Evolutionary conservation across 306 rosid genomes (phyloP), one percentile per base, ranked within the genome.

Genomic region (Crotalaria pallida): DNA sequence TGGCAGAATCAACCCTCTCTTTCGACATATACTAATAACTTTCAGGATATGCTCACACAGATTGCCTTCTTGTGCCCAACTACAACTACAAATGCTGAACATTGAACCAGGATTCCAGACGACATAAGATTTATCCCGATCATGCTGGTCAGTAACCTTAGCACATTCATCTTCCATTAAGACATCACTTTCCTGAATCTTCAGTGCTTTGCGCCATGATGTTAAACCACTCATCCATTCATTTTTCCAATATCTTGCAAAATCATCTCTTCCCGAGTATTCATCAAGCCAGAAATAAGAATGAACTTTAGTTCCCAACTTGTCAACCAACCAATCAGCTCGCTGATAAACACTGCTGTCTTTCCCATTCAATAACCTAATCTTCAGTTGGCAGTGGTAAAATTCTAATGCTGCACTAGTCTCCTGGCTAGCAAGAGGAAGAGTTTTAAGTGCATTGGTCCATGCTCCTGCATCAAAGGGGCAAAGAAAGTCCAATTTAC

Each of bases 221-320:
- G 98, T 90, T 77, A 90, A 87, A 45, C 97, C 98, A 71, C 90
- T 88, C 56, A 69, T 71, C 97, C 97, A 87, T 81, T 93, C 97
- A 58, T 90, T 84, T 84, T 87, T 90, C 89, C 92, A 82, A 71
- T 93, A 93, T 41, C 90, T 85, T 13, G 90, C 92, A 90, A 84
- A 88, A 66, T 81, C 91, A 71, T 84, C 96, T 77, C 87, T 90
- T 69, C 74, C 97, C 0, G 92, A 77, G 86, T 82, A 93, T 84
- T 93, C 98, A 78, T 87, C 97, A 58, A 93, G 97, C 97, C 97
- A 90, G 73, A 90, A 90, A 81, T 87, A 85, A 53, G 98, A 85
- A 83, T 85, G 92, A 62, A 93, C 89, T 79, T 93, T 90, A 8
- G 96, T 88, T 66, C 89, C 82, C 85, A 93, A 76, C 85, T 88